Conservation (phyloP, 2,329 filamentous ascomycete genomes). For the Xylariaceae sp. region DNA sequence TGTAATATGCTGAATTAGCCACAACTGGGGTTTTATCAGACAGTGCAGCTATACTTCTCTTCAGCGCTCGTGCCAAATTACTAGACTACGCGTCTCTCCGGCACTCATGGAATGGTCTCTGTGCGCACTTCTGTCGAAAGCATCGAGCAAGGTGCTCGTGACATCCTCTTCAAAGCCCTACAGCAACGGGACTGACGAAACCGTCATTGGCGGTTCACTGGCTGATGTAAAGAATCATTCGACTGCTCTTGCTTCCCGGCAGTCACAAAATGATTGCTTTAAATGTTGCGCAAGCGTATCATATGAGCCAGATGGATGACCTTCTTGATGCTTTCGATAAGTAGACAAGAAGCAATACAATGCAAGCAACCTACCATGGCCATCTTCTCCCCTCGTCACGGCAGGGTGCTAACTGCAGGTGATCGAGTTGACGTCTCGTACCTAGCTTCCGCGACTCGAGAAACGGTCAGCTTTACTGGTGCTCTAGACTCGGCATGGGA, state of each 20-base stretch:
- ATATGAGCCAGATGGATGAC: too few species aligned
- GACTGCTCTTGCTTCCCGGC: slow-evolving; percentile 5
- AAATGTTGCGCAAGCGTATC: neutral
- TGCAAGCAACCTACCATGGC: slow-evolving; percentile 30
- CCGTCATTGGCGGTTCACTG: slow-evolving; percentile 59
- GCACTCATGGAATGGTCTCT: slow-evolving; percentile 68
- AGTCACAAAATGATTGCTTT: slow-evolving; percentile 58
- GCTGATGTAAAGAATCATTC: too few species aligned
- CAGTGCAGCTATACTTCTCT: slow-evolving; percentile 71
- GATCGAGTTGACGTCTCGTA: neutral
- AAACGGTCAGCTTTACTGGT: slow-evolving; percentile 71
- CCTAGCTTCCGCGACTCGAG: slow-evolving; percentile 63
- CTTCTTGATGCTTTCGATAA: too few species aligned
- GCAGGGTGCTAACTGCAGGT: slow-evolving; percentile 47
- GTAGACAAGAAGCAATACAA: slow-evolving; percentile 15
- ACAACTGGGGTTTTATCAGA: slow-evolving; percentile 72
- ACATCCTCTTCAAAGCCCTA: slow-evolving; percentile 54
- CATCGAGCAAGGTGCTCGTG: slow-evolving; percentile 33
- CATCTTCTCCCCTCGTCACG: neutral
- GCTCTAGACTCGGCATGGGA: slow-evolving; percentile 59
- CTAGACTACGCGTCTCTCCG: slow-evolving; percentile 65
- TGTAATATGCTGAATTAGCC: slow-evolving; percentile 73
- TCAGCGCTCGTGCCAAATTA: slow-evolving; percentile 68
- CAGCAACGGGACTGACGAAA: slow-evolving; percentile 68
- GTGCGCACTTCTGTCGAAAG: slow-evolving; percentile 53